A percentile compares a stretch with the other conserved stretches of the same genome.
Conservation (phyloP, 805 yeast genomes). For the Myxozyma lipomycoides region DNA sequence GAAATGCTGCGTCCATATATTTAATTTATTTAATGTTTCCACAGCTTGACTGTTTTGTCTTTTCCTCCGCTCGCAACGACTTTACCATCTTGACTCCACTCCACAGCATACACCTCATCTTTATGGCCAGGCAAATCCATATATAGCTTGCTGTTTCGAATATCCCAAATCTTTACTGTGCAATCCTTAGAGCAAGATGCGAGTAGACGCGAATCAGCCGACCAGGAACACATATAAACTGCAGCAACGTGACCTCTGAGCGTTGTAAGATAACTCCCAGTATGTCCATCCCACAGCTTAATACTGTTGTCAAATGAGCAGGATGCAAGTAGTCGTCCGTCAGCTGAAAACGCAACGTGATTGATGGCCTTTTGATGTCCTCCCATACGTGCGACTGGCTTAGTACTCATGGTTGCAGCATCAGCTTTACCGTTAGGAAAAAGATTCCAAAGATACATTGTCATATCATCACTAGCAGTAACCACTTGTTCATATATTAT, state of each 20-base stretch:
- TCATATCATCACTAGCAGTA: constrained; percentile 94
- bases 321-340: constrained; percentile 83
- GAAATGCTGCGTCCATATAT: too few species aligned
- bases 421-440: constrained; percentile 32
- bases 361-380: constrained; percentile 97
- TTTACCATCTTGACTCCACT: constrained; percentile 95
- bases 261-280: constrained; percentile 84
- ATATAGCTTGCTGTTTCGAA: constrained; percentile 73
- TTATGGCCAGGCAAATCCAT: constrained; percentile 94
- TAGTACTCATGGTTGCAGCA: constrained; percentile 47
- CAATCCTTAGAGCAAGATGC: constrained; percentile 96
- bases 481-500: constrained; percentile 68
- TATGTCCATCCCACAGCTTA: constrained; percentile 92
- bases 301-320: constrained; percentile 94
- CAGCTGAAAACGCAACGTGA: constrained; percentile 94
- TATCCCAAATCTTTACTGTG: constrained; percentile 94
- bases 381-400: constrained; percentile 90
- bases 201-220: constrained; percentile 83
- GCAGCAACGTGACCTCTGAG: constrained; percentile 97
- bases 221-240: constrained; percentile 97
- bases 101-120: constrained; percentile 95
- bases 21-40: constrained; percentile 71
- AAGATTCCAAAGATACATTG: constrained; percentile 98
- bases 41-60: constrained; percentile 87
- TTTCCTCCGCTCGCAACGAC: constrained; percentile 97